These are phyloP conservation scores for Aspergillus baeticus DNA, from an alignment of 495 filamentous ascomycete genomes.

Conservation along the genomic window DNA sequence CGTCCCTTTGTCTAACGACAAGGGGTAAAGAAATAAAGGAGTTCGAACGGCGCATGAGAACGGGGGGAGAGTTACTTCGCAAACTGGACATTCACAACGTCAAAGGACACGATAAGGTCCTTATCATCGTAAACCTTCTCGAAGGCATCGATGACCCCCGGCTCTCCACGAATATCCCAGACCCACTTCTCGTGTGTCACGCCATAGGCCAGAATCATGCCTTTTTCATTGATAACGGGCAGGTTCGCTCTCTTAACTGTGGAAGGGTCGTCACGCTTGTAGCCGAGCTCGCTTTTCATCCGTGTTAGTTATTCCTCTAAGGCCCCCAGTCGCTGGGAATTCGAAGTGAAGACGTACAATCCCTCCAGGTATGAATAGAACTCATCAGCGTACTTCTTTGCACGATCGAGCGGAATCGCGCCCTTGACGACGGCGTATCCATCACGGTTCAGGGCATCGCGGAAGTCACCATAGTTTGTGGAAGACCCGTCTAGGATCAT, in stretches of 20 bases:
- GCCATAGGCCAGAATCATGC: conserved; percentile 37
- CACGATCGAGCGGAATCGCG: conserved; percentile 37
- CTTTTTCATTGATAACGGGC: conserved; percentile 40
- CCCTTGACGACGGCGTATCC: conserved; percentile 45
- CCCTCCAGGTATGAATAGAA: conserved; percentile 39
- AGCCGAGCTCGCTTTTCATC: conserved; percentile 38
- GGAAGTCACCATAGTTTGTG: conserved; percentile 25
- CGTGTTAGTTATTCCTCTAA: too few species aligned
- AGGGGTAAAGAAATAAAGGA: too few species aligned
- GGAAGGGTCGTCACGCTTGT: conserved; percentile 34
- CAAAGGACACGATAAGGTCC: conserved; percentile 46
- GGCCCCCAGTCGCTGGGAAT: too few species aligned
- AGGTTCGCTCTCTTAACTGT: conserved; percentile 35
- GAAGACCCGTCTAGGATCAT: too few species aligned
- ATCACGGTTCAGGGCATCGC: conserved; percentile 35
- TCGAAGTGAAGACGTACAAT: conserved; percentile 21
- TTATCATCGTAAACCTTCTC: conserved; percentile 36
- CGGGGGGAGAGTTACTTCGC: too few species aligned
- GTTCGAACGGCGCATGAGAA: too few species aligned
- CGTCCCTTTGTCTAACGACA: too few species aligned
- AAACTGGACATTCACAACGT: conserved; percentile 39
- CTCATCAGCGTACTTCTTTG: conserved; percentile 30
- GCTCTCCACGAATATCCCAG: conserved; percentile 38
- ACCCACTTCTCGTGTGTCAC: conserved; percentile 41
- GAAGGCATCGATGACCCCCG: conserved; percentile 39